Evolutionary conservation across 73 alveolate species (phyloP).

Genomic region (Tetrahymena thermophila): DNA sequence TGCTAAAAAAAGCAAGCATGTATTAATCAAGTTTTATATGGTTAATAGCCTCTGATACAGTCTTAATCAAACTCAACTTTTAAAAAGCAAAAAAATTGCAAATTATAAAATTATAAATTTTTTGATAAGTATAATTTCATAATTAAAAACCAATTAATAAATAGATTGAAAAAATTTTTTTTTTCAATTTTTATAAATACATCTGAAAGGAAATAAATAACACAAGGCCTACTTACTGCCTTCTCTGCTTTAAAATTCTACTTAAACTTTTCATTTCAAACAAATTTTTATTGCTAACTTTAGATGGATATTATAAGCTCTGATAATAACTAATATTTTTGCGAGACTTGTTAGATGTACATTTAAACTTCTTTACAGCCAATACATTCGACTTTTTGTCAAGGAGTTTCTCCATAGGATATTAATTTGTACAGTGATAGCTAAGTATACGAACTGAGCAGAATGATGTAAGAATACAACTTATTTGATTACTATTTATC

Average conservation of each 20-base stretch:
- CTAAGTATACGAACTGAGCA: neutral
- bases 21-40: neutral
- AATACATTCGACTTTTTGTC: neutral
- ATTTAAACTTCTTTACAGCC: neutral
- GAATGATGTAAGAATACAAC: neutral
- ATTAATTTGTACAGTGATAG: neutral
- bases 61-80: neutral
- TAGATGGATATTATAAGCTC: neutral
- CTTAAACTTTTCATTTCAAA: neutral
- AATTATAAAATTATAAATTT: too few species aligned
- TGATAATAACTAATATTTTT: neutral
- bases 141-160: too few species aligned
- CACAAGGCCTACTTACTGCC: too few species aligned
- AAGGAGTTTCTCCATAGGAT: neutral
- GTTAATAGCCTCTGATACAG: neutral
- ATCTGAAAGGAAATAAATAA: too few species aligned
- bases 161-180: too few species aligned
- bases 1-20: neutral
- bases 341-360: neutral
- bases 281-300: neutral
- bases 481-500: neutral
- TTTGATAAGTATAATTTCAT: too few species aligned
- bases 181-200: too few species aligned
- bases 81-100: neutral
- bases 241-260: too few species aligned